A percentile compares a stretch with the other conserved stretches of the same genome.
These are phyloP conservation scores for Diaporthe sp. DNA, from an alignment of 2,329 filamentous ascomycete genomes.

Conservation along the genomic window DNA sequence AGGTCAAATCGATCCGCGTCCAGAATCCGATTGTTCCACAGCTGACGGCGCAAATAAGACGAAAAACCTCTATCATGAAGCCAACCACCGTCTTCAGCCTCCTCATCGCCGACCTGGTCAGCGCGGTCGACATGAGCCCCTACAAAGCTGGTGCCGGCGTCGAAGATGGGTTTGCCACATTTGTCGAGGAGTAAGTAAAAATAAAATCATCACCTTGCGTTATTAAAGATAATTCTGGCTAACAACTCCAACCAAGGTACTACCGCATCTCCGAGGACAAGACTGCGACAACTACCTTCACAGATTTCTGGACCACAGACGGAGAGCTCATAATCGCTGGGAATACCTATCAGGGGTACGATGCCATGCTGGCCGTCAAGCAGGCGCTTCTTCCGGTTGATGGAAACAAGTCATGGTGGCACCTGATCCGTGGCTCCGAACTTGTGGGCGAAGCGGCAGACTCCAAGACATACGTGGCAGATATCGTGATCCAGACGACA, in stretches of 20 bases:
- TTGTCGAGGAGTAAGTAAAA: slow-evolving; percentile 33
- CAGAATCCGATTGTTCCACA: not conserved
- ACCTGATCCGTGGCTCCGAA: slow-evolving; percentile 37
- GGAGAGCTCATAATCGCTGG: slow-evolving; percentile 37
- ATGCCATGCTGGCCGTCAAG: slow-evolving; percentile 36
- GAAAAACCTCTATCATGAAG: not conserved
- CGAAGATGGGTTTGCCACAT: slow-evolving; percentile 35
- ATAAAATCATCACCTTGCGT: too few species aligned
- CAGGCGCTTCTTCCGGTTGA: slow-evolving; percentile 37
- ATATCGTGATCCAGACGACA: slow-evolving; percentile 40
- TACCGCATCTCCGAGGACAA: slow-evolving; percentile 41
- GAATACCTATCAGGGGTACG: slow-evolving; percentile 1
- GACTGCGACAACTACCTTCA: slow-evolving; percentile 32
- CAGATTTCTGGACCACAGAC: slow-evolving; percentile 36
- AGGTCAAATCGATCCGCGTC: not conserved
- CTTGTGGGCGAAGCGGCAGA: slow-evolving; percentile 37
- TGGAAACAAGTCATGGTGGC: slow-evolving; percentile 43
- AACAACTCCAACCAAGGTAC: not conserved
- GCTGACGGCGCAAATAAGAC: not conserved
- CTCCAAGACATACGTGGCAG: slow-evolving; percentile 38
- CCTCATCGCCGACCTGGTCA: slow-evolving; percentile 8
- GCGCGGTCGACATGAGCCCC: slow-evolving; percentile 37
- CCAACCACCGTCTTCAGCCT: not conserved
- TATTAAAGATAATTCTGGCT: not conserved
- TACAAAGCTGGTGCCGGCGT: slow-evolving; percentile 36